Evolutionary conservation across 495 filamentous ascomycete species (phyloP), one percentile per base, ranked within the genome.

Genomic region (Aspergillus leporis): DNA sequence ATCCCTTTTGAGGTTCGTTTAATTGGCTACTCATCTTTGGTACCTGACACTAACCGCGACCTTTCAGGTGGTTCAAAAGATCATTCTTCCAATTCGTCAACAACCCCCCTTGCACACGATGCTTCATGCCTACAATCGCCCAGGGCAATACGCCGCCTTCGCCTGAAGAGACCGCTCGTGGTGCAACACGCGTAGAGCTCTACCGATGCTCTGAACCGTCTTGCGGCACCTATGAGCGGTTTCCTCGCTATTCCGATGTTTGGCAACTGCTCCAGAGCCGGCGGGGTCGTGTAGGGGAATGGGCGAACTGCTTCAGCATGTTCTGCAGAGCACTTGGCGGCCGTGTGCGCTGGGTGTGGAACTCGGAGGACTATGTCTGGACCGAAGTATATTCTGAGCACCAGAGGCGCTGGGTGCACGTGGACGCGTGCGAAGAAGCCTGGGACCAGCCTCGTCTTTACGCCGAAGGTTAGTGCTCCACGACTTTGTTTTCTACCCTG

Each of bases 281-380:
- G 56, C 84, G 88, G 60, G 94, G 94, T 25, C 85, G 94, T 58
- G 88, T 84, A 55, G 95, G 94, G 51, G 94, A 99, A 77, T 99
- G 95, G 93, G 93, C 90, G 53, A 97, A 97, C 73, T 97, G 93
- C 77, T 99, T 99, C 76, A 92, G 89, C 72, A 99, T 99, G 94
- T 82, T 99, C 21, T 98, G 94, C 75, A 85, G 94, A 45, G 94
- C 94, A 7, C 84, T 98, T 30, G 93, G 93, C 32, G 88, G 86
- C 36, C 84, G 95, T 46, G 94, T 97, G 18, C 85, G 94, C 62
- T 98, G 95, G 95, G 91, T 98, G 28, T 98, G 95, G 95, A 97
- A 97, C 62, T 86, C 88, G 31, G 94, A 99, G 73, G 95, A 99
- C 71, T 89, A 96, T 60, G 90, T 97, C 21, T 98, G 94, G 93